Percentiles rank a stretch among this genome's conserved stretches.
These are phyloP conservation scores for Pestalotiopsis sp. DNA, from an alignment of 2,329 filamentous ascomycete species.

Conservation along the genomic window DNA sequence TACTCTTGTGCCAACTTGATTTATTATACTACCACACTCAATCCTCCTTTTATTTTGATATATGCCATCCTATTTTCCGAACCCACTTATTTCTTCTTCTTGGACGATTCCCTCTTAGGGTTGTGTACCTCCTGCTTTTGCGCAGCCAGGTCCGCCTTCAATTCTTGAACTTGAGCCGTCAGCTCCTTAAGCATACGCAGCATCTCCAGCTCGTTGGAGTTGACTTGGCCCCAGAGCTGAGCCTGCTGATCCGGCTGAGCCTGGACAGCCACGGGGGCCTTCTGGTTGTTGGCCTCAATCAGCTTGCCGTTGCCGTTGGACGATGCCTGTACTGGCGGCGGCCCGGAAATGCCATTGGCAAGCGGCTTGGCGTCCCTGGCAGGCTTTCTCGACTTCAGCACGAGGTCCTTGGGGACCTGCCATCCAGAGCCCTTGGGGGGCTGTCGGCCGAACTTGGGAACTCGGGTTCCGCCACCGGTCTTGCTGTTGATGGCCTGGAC, in stretches of 20 bases:
- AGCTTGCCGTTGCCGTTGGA: background rate
- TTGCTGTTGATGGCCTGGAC: background rate
- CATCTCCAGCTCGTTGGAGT: background rate
- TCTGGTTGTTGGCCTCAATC: background rate
- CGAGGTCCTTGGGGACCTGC: background rate
- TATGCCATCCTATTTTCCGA: background rate
- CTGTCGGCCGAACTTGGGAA: background rate
- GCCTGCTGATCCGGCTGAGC: background rate
- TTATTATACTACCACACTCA: background rate
- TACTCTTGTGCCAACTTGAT: background rate
- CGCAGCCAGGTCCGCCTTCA: background rate
- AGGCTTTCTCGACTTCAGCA: background rate
- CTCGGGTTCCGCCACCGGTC: background rate
- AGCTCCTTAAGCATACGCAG: slow-evolving; percentile 1
- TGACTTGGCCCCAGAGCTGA: background rate
- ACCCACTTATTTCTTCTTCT: background rate
- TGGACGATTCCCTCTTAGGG: background rate
- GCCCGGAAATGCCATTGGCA: background rate
- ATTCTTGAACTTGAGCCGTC: background rate
- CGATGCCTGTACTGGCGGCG: background rate
- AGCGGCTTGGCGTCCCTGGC: background rate
- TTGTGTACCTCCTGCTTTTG: background rate
- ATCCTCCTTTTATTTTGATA: background rate
- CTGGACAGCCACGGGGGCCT: background rate
- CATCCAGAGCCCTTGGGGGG: background rate